Evolutionary conservation across 2,329 filamentous ascomycete species (phyloP), one percentile per base, ranked within the genome.

Genomic region (Bipolaris bicolor): DNA sequence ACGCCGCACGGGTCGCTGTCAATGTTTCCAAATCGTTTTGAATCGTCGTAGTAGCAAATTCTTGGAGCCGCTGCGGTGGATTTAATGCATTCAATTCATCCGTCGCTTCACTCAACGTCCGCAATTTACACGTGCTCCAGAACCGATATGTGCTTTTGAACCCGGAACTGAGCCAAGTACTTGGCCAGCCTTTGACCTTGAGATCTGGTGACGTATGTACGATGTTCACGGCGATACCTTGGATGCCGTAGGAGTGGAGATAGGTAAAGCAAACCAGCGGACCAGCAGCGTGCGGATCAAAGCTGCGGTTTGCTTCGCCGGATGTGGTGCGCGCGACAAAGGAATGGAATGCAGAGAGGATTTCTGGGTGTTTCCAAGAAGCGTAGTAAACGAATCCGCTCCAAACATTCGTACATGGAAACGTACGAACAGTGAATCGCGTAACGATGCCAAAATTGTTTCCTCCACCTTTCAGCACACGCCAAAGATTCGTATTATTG

Each of bases 241-340:
- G 15, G 78, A 80, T 2, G 15, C 81, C 84, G 0, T 84, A 84
- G 66, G 84, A 86, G 61, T 88, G 85, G 2, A 80, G 74, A 69
- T 87, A 86, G 66, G 86, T 77, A 58, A 82, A 79, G 16, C 83
- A 84, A 55, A 85, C 85, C 63, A 86, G 78, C 29, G 80, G 79
- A 3, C 82, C 71, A 3, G 82, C 81, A 2, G 71, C 71, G 20
- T 83, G 69, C 2, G 86, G 51, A 6, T 72, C 65, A 4, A 75
- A 62, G 29, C 52, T 53, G 26, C 44, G 48, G 20, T 59, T 20
- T 29, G 34, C 5, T n/a, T 49, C 58, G 5, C 55, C 34, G 2
- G 52, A 43, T 13, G 56, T 45, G 5, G 50, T 46, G 26, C 55
- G 56, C 33, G 52, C 16, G 15, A 64, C 40, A 18, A 60, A 58